Evolutionary conservation across 1,284 basidiomycete species (phyloP).

Genomic region (Termitomyces sp.): DNA sequence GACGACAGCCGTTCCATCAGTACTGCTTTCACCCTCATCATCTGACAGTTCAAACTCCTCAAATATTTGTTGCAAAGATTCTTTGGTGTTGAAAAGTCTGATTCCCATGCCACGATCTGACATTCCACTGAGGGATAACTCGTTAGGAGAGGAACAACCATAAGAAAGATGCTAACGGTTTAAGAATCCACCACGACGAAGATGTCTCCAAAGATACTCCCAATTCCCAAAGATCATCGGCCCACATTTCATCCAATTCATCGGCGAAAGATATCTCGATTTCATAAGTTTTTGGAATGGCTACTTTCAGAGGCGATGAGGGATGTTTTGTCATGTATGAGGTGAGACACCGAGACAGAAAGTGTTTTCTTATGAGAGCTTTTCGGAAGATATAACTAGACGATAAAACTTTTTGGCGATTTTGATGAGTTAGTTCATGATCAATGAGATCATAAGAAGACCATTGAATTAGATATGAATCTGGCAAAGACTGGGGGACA

Average conservation of each 20-base stretch:
- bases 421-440: constrained; percentile 61
- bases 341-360: constrained; percentile 74
- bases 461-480: constrained; percentile 59
- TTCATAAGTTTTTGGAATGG: constrained; percentile 80
- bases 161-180: constrained; percentile 52
- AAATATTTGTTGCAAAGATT: constrained; percentile 75
- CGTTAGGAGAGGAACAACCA: constrained; percentile 3
- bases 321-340: constrained; percentile 74
- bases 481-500: constrained; percentile 13
- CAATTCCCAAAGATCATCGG: constrained; percentile 92
- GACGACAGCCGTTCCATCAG: constrained; percentile 51
- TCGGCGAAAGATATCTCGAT: constrained; percentile 90
- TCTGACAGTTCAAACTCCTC: constrained; percentile 75
- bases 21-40: constrained; percentile 27
- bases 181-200: constrained; percentile 85
- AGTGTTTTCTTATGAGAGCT: constrained; percentile 93
- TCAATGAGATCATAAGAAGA: constrained; percentile 80
- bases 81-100: constrained; percentile 80
- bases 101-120: constrained; percentile 96
- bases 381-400: constrained; percentile 91
- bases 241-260: constrained; percentile 92
- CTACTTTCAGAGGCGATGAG: constrained; percentile 44
- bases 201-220: constrained; percentile 52
- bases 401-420: constrained; percentile 52
- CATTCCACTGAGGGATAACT: constrained; percentile 58